A percentile compares a stretch with the other conserved stretches of the same genome.
phyloP scores from a whole-genome alignment of 129 eudicot species.

The Artemisia annua region DNA sequence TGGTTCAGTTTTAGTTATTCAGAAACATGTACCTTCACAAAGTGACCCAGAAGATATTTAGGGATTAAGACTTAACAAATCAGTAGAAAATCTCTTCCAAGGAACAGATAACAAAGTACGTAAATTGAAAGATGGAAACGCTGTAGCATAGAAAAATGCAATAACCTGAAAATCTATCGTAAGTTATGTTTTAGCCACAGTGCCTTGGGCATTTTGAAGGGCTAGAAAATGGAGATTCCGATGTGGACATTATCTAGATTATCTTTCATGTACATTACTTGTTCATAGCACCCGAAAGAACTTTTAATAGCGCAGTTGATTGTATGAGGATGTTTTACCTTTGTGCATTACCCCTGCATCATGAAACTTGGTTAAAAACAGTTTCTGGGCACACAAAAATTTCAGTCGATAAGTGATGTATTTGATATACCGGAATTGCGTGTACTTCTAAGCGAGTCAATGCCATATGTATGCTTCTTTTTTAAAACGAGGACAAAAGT shows the following conservation, averaged over 20 bases:
- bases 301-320: no score
- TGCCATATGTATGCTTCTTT: no score
- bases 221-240: not conserved
- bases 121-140: not conserved
- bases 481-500: no score
- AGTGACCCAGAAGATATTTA: constrained; percentile 23
- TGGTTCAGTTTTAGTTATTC: constrained; percentile 75
- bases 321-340: no score
- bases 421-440: no score
- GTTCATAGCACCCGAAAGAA: constrained; percentile 14
- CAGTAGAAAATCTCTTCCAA: not conserved
- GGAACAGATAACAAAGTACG: not conserved
- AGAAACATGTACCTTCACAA: constrained; percentile 47
- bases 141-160: not conserved
- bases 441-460: no score
- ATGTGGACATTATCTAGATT: not conserved
- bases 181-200: not conserved
- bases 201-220: not conserved
- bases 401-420: no score
- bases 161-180: not conserved
- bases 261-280: constrained; percentile 28
- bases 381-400: no score
- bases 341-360: no score
- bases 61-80: not conserved
- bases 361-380: no score